Conservation (phyloP, 139 green algal genomes). For the Cymbomonas tetramitiformis region DNA sequence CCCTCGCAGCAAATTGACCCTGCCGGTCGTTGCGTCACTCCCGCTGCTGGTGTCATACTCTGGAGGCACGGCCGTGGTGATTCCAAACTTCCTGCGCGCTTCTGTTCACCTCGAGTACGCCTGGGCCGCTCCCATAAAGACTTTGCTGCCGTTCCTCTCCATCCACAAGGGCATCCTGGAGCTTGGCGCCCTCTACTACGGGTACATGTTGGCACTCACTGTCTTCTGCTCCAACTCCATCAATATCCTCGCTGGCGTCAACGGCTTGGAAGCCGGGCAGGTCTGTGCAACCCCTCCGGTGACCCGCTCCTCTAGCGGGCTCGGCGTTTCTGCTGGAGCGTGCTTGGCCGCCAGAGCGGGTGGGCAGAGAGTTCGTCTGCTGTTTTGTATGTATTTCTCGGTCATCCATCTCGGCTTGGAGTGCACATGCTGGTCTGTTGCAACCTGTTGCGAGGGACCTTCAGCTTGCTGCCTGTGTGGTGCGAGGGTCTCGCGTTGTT, state of each 20-base stretch:
- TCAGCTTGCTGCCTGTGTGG: too few species aligned
- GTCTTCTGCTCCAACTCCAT: slow-evolving; percentile 97
- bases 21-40: slow-evolving; percentile 71
- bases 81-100: slow-evolving; percentile 58
- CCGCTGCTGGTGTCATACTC: slow-evolving; percentile 80
- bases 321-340: too few species aligned
- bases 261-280: slow-evolving; percentile 88
- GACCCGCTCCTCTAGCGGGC: too few species aligned
- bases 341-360: too few species aligned
- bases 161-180: slow-evolving; percentile 43
- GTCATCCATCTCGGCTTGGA: too few species aligned
- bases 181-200: slow-evolving; percentile 64
- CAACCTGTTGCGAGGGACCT: too few species aligned
- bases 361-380: too few species aligned
- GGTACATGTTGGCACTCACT: slow-evolving; percentile 79
- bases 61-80: slow-evolving; percentile 48
- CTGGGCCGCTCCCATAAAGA: background rate
- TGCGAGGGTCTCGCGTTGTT: too few species aligned
- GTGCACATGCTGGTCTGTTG: too few species aligned
- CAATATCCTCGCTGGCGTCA: slow-evolving; percentile 93
- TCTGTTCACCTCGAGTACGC: background rate
- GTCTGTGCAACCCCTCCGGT: too few species aligned
- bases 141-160: background rate
- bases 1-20: slow-evolving; percentile 86
- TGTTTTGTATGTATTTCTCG: too few species aligned